Percentiles rank a stretch among this genome's conserved stretches.
Conservation (phyloP, 1,284 basidiomycete genomes). For the Neonothopanus nambi region DNA sequence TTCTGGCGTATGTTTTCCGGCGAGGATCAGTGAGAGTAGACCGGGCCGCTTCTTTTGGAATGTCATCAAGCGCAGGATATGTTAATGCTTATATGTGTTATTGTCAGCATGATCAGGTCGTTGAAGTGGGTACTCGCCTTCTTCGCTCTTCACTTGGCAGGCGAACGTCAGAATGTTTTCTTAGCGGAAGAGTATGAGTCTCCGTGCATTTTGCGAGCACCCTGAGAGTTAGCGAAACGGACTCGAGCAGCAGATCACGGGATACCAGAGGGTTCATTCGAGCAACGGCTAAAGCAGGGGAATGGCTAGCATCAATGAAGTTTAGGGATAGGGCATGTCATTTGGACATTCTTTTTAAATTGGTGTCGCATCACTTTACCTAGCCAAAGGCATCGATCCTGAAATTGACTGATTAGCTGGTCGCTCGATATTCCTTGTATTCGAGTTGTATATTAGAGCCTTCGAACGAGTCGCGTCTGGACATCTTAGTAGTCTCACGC, state of each 20-base stretch:
- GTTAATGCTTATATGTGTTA: constrained; percentile 31
- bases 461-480: constrained; percentile 27
- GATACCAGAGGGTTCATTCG: constrained; percentile 21
- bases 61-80: constrained; percentile 37
- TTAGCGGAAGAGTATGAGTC: constrained; percentile 25
- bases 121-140: constrained; percentile 46
- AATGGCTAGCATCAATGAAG: constrained; percentile 28
- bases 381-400: no score
- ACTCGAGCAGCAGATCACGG: constrained; percentile 28
- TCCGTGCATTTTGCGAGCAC: constrained; percentile 29
- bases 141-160: constrained; percentile 31
- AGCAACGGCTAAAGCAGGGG: constrained; percentile 29
- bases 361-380: no score
- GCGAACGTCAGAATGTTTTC: constrained; percentile 32
- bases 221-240: constrained; percentile 29
- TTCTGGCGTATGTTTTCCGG: constrained; percentile 12
- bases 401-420: constrained; percentile 23
- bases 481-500: no score
- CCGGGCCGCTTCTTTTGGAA: constrained; percentile 28
- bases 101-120: constrained; percentile 23
- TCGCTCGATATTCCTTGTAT: constrained; percentile 34
- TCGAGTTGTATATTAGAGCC: constrained; percentile 33
- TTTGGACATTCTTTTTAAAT: no score
- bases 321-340: no score
- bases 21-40: constrained; percentile 6